Evolutionary conservation across 305 asterid species (phyloP), one percentile per base, ranked within the genome.

Genomic region (Fraxinus nigra): DNA sequence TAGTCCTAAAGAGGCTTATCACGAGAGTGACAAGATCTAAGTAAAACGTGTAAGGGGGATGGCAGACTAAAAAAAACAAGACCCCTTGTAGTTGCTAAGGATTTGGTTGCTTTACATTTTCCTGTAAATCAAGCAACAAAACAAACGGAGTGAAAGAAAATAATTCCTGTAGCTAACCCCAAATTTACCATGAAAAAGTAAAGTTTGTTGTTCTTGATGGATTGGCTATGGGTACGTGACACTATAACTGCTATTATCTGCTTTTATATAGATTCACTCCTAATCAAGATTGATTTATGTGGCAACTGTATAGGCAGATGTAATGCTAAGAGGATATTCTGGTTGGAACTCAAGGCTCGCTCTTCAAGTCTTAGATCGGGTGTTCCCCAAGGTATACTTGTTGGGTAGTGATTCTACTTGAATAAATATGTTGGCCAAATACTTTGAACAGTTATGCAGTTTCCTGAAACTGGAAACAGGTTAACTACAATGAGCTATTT

Each of bases 271-370:
- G 20, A 35, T 10, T 34, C 75, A 5, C 30, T 78, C 10, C 8
- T 7, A 20, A 16, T 7, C 59, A 75, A 16, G 56, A 16, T 34
- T 81, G 76, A 8, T 40, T 56, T 46, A 5, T 56, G 32, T 11
- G 40, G 13, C 22, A 43, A 56, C 56, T 70, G 16, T 79, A 80
- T 85, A 95, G 98, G 97, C 98, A 46, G 98, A 95, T 76, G 86
- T 95, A 34, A 14, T 93, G 26, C 86, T 92, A 34, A 88, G 98
- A 80, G 98, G 98, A 84, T 95, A 95, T 89, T 87, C 90, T 43
- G 98, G 98, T 75, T 95, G 98, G 98, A 95, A 95, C 84, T 89
- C 98, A 11, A 87, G 93, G 84, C 89, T 90, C 82, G 98, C 94
- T 24, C 92, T 95, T 46, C 77, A 89, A 81, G 87, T 93, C 79